Conservation (phyloP, 495 filamentous ascomycete species). For the Massariosphaeria phaeospora region DNA sequence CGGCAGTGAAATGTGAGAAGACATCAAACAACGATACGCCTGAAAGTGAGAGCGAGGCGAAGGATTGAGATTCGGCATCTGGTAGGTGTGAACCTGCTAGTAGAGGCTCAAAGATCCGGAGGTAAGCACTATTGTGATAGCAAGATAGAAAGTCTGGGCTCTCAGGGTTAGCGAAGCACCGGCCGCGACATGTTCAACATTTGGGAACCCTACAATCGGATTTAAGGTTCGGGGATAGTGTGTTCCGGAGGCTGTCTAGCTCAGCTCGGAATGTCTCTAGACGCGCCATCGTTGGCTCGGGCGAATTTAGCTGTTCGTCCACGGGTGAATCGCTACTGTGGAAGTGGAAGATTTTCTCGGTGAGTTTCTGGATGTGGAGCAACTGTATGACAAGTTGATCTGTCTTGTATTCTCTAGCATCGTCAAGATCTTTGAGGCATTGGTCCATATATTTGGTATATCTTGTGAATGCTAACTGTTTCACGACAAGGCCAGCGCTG, state of each 20-base stretch:
- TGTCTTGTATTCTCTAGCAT: constrained; percentile 19
- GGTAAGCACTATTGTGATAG: constrained; percentile 16
- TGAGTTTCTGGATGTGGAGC: constrained; percentile 10
- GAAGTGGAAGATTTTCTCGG: constrained; percentile 14
- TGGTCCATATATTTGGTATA: constrained; percentile 17
- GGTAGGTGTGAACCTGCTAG: constrained; percentile 29
- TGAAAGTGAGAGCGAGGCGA: constrained; percentile 36
- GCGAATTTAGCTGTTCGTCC: constrained; percentile 13
- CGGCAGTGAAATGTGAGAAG: constrained; percentile 36
- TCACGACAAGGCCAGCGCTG: constrained; percentile 15
- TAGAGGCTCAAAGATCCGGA: constrained; percentile 15
- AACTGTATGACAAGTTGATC: constrained; percentile 16
- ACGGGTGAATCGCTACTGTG: constrained; percentile 14
- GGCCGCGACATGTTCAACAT: constrained; percentile 13
- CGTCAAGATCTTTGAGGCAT: constrained; percentile 16
- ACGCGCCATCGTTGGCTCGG: constrained; percentile 10
- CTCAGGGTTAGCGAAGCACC: constrained; percentile 12
- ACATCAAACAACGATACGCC: constrained; percentile 37
- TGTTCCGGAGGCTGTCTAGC: constrained; percentile 12
- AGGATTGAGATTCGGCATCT: constrained; percentile 35
- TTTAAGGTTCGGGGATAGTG: constrained; percentile 12
- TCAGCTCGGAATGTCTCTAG: constrained; percentile 14
- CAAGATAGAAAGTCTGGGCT: constrained; percentile 16
- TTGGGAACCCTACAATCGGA: constrained; percentile 14
- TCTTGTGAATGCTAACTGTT: constrained; percentile 17